Base-by-base conservation (phyloP, 2,329 filamentous ascomycete genomes). In the Bipolaris cookei region DNA sequence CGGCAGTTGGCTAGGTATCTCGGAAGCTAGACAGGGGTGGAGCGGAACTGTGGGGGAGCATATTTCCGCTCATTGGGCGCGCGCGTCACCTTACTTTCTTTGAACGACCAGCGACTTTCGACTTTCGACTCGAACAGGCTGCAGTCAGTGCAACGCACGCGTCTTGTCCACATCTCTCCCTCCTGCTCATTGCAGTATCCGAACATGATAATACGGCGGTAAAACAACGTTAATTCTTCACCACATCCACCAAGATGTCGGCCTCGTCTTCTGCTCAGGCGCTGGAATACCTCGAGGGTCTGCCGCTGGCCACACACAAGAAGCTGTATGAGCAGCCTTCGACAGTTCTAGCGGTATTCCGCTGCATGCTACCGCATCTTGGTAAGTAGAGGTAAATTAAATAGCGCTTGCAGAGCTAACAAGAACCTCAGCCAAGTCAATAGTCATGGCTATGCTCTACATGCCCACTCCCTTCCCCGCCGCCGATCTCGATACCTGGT, bases 281-380 rank as follows among this genome's bases (percentile, higher is more conserved):
- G 53, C 90, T 94, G 74, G 93, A 97, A 74, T 98, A 97, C 79
- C 88, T 98, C 75, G 93, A 98, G 84, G 88, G 89, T 75, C 88
- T 96, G 71, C 91, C 91, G 47, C 92, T 93, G 63, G 92, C 90
- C 39, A 96, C 92, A 34, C 97, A 98, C 77, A 87, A 88, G 74
- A 90, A 91, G 77, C 85, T 99, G 43, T 99, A 99, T 83, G 90
- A 93, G 80, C 93, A 97, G 82, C 95, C 95, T 28, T 96, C 94
- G 39, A 97, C 95, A 1, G 90, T 93, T 35, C 87, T 99, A 65
- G 95, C 95, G 65, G 93, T 99, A 71, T 98, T 98, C 77, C 88
- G 95, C 66, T 93, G 95, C 80, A 97, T 99, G 92, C 85, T 99
- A 56, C 92, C 95, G 56, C 90, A 96, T 72, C 80, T 98, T 60